Conservation (phyloP, 129 eudicot genomes). For the Flaveria linearis region DNA sequence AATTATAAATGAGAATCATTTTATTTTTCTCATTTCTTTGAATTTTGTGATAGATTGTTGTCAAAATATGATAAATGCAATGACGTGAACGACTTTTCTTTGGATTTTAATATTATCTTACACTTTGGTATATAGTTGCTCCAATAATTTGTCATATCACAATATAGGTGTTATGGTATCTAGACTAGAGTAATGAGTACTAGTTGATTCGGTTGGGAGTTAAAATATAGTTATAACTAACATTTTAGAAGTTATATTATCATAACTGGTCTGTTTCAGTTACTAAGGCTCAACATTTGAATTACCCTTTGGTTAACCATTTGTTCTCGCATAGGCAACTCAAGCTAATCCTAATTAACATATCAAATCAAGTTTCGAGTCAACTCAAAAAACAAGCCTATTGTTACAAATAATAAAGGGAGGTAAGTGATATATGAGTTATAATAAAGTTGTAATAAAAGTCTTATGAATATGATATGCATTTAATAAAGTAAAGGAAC, state of each 20-base stretch:
- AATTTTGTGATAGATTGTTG: background rate
- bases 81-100: constrained; percentile 13
- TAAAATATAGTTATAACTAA: background rate
- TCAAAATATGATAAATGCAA: background rate
- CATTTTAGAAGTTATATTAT: background rate
- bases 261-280: background rate
- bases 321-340: background rate
- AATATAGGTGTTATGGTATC: background rate
- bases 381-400: too few relatives aligned
- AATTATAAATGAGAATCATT: constrained; percentile 22
- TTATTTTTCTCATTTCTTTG: constrained; percentile 6
- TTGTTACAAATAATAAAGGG: background rate
- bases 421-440: background rate
- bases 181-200: background rate
- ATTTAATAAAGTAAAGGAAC: too few relatives aligned
- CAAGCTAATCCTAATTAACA: background rate
- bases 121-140: background rate
- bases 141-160: background rate
- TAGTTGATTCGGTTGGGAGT: background rate
- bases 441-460: too few relatives aligned
- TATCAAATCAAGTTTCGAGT: background rate
- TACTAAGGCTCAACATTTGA: background rate
- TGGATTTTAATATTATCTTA: background rate
- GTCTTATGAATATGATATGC: too few relatives aligned
- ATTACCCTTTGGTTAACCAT: background rate